Base-by-base conservation (phyloP, 371 early-diverging fungal species). In the Mucor indicus region DNA sequence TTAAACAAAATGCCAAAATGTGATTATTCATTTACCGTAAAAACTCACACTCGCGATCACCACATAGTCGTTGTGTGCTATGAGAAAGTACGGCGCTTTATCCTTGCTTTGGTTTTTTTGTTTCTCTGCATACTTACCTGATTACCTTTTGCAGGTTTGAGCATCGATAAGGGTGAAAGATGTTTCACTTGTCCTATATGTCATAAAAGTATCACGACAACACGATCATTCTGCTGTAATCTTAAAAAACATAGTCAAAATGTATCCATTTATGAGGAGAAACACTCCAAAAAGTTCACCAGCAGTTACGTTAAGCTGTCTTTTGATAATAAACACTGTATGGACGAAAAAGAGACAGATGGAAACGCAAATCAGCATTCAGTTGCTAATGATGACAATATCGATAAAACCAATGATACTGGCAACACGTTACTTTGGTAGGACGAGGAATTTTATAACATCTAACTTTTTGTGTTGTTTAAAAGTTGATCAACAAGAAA, bases 1-100 rank as follows among this genome's bases (percentile, higher is more conserved):
- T 44, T 51, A 29, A 29, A n/a, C 44, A 51, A 51, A 51, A 51
- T 44, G 29, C 44, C 24, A 51, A 51, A 51, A 38, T 44, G 51
- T 29, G 51, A 51, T 51, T 12, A 38, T 44, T 30, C 30, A 44
- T 51, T 21, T 51, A 44, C 38, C 51, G 17, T 44, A 51, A 51
- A 38, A 43, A 43, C 42, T 15, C 51, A 51, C 31, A 24, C 19
- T 44, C 23, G 44, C 17, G 51, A 51, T 51, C 21, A n/a, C 44
- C 44, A 44, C 38, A 25, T 44, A 51, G 44, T 25, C 51, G 22
- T 20, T 44, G 44, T 51, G 44, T 44, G 35, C 44, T 36, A 44
- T 51, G 51, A 51, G 44, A 51, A 51, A 44, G 38, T 51, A 51
- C 25, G 44, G 44, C 16, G 30, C 30, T 51, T 30, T 51, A 35